Conservation (phyloP, 2,329 filamentous ascomycete genomes). For the Claviceps fusiformis region DNA sequence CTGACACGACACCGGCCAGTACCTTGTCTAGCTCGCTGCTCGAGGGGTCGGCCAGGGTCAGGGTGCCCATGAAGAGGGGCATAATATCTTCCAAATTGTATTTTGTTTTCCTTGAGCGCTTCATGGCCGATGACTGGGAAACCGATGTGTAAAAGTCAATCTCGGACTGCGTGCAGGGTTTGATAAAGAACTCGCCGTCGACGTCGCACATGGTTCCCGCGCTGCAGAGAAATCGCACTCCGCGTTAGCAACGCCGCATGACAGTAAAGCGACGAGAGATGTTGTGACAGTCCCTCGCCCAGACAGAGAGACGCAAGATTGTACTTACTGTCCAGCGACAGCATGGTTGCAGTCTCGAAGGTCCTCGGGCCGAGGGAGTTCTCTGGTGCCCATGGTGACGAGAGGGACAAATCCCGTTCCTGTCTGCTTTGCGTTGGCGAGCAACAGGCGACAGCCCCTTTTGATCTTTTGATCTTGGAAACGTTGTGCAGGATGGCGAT, state of each 20-base stretch:
- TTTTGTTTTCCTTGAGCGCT: slow-evolving; percentile 34
- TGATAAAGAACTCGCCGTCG: slow-evolving; percentile 78
- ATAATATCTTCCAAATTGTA: slow-evolving; percentile 62
- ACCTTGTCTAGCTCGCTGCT: slow-evolving; percentile 35
- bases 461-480: no score
- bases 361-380: slow-evolving; percentile 43
- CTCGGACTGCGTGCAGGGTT: slow-evolving; percentile 79
- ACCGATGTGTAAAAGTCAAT: slow-evolving; percentile 60
- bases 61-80: slow-evolving; percentile 70
- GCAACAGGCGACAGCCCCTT: not conserved
- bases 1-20: slow-evolving; percentile 29
- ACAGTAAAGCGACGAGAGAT: not conserved
- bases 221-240: slow-evolving; percentile 30
- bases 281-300: not conserved
- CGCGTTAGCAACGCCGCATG: not conserved
- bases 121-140: slow-evolving; percentile 44
- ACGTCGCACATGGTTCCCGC: slow-evolving; percentile 80
- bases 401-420: not conserved
- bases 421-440: not conserved
- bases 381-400: slow-evolving; percentile 16
- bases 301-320: not conserved
- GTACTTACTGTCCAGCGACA: slow-evolving; percentile 71
- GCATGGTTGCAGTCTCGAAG: slow-evolving; percentile 60
- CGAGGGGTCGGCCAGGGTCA: slow-evolving; percentile 50
- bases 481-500: not conserved